phyloP scores from a whole-genome alignment of 2,329 filamentous ascomycete genomes.

The Cladorrhinum sp. region DNA sequence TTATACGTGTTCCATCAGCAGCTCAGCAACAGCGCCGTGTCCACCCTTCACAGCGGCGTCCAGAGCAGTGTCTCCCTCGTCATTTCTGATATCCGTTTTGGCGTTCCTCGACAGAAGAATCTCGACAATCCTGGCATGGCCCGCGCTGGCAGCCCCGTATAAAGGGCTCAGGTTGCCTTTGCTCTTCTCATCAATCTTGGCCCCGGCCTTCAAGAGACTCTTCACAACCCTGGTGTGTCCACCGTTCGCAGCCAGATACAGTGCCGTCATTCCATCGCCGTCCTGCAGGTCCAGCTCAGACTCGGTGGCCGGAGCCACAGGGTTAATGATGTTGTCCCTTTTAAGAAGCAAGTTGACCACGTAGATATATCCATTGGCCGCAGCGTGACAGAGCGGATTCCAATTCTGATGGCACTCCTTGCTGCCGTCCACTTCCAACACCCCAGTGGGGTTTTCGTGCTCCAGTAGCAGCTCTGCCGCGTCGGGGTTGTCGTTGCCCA shows the following conservation, averaged over 20 bases:
- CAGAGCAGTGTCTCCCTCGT: constrained; percentile 1
- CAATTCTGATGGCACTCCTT: background rate
- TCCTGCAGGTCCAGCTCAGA: background rate
- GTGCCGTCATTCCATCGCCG: background rate
- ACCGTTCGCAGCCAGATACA: background rate
- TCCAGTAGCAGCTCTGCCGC: background rate
- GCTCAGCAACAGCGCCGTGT: background rate
- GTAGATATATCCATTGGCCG: background rate
- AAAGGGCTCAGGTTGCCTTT: background rate
- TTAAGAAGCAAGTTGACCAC: background rate
- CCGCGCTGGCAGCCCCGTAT: background rate
- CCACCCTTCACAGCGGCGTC: background rate
- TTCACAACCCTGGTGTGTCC: background rate
- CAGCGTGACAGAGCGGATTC: background rate
- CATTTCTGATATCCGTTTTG: background rate
- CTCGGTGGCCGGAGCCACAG: too few species aligned
- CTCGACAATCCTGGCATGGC: background rate
- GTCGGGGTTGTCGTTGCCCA: background rate
- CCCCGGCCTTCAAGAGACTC: background rate
- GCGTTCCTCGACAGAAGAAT: background rate
- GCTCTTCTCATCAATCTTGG: background rate
- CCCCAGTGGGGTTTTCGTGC: background rate
- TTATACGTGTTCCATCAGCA: background rate
- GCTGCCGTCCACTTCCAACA: background rate
- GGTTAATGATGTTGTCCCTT: background rate